Evolutionary conservation across 169 alveolate genomes (phyloP).

Genomic region (Fabrea salina): DNA sequence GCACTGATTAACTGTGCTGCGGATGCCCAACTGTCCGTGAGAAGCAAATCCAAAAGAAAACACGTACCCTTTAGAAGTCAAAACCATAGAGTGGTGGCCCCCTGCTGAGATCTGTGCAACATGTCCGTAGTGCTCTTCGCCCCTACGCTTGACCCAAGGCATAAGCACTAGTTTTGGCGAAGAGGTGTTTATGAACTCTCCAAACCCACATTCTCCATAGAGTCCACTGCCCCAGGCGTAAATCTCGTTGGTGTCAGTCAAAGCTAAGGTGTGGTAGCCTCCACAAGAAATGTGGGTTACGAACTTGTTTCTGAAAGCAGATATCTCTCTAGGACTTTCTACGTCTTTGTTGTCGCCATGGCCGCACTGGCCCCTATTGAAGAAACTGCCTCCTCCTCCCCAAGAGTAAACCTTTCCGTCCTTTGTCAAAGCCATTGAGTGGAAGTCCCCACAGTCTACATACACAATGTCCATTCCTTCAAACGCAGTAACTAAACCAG

Average conservation of each 20-base stretch:
- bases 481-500: conserved; percentile 47
- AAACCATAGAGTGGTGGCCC: conserved; percentile 79
- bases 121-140: conserved; percentile 56
- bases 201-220: conserved; percentile 85
- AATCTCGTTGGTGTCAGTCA: conserved; percentile 66
- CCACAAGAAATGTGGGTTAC: conserved; percentile 73
- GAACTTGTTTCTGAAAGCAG: conserved; percentile 34
- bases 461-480: conserved; percentile 53
- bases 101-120: conserved; percentile 72
- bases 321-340: conserved; percentile 57
- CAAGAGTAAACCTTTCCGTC: conserved; percentile 78
- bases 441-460: conserved; percentile 87
- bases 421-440: conserved; percentile 77
- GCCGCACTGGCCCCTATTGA: conserved; percentile 84
- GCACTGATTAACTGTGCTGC: conserved; percentile 65
- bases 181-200: conserved; percentile 60
- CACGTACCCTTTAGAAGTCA: conserved; percentile 70
- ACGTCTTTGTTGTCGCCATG: conserved; percentile 72
- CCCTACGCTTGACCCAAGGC: conserved; percentile 34
- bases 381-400: conserved; percentile 86
- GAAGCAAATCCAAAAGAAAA: conserved; percentile 83
- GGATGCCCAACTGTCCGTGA: conserved; percentile 80
- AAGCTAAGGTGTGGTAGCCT: conserved; percentile 80
- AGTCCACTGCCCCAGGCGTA: conserved; percentile 80
- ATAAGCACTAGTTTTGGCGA: conserved; percentile 50